A percentile compares a stretch with the other conserved stretches of the same genome.
These are phyloP conservation scores for Ogataea polymorpha DNA, from an alignment of 805 yeast genomes.

Conservation along the genomic window DNA sequence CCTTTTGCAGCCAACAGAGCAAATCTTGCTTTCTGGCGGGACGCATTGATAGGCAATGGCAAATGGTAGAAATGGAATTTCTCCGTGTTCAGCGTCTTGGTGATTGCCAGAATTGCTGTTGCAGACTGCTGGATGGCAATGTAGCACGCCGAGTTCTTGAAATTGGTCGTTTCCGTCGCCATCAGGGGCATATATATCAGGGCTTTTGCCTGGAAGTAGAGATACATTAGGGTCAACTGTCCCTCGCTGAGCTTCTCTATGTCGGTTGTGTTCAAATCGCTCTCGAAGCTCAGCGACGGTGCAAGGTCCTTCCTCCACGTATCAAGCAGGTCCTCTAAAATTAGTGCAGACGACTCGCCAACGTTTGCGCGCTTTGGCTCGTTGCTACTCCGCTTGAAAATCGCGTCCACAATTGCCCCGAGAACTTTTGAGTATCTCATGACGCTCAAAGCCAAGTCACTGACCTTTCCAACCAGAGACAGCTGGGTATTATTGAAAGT, in stretches of 20 bases:
- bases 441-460: conserved; percentile 57
- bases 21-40: conserved; percentile 61
- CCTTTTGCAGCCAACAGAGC: conserved; percentile 69
- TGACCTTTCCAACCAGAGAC: conserved; percentile 67
- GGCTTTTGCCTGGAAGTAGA: conserved; percentile 61
- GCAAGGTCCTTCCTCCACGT: conserved; percentile 78
- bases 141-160: conserved; percentile 51
- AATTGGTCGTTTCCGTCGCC: conserved; percentile 39
- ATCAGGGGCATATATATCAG: conserved; percentile 64
- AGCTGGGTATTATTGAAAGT: conserved; percentile 57
- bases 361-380: conserved; percentile 27
- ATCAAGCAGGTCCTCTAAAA: conserved; percentile 66
- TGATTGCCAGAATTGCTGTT: conserved; percentile 54
- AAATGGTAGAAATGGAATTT: conserved; percentile 40
- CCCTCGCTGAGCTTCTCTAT: conserved; percentile 37
- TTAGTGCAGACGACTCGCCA: conserved; percentile 31
- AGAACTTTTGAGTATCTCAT: conserved; percentile 71
- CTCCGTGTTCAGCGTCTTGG: conserved; percentile 38
- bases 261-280: conserved; percentile 52
- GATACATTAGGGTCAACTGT: conserved; percentile 50
- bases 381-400: conserved; percentile 57
- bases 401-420: conserved; percentile 68
- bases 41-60: conserved; percentile 62
- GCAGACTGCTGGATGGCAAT: conserved; percentile 69
- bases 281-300: conserved; percentile 52